A percentile compares a stretch with the other conserved stretches of the same genome.
Evolutionary conservation across 1,284 basidiomycete species (phyloP).

Genomic region (Macrocystidia cucumis): DNA sequence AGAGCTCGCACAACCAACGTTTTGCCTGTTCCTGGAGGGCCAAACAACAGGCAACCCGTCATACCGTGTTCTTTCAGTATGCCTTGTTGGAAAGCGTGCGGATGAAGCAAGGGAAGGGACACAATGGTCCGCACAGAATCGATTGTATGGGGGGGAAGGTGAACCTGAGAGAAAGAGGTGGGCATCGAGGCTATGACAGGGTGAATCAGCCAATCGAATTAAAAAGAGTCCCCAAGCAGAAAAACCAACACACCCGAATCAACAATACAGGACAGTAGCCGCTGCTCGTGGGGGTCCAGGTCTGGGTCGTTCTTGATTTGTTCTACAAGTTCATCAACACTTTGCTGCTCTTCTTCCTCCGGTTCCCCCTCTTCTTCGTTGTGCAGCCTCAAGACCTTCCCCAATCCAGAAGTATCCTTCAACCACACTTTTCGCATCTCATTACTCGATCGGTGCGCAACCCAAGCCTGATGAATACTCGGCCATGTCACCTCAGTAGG

Average conservation of each 20-base stretch:
- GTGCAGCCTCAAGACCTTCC: conserved; percentile 27
- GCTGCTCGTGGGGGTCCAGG: conserved; percentile 71
- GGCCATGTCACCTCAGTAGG: conserved; percentile 58
- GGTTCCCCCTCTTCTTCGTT: conserved; percentile 33
- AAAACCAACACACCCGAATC: conserved; percentile 51
- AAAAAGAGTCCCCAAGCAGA: not conserved
- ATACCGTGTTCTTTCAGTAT: conserved; percentile 88
- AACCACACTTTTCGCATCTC: conserved; percentile 55
- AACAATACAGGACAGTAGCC: conserved; percentile 77
- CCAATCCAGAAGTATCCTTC: conserved; percentile 36
- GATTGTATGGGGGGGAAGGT: conserved; percentile 78
- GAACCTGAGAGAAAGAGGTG: conserved; percentile 85
- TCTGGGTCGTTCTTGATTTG: conserved; percentile 65
- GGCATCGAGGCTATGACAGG: conserved; percentile 52
- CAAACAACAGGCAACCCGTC: conserved; percentile 83
- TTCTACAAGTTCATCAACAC: conserved; percentile 69
- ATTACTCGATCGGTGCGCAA: conserved; percentile 37
- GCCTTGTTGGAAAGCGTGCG: conserved; percentile 84
- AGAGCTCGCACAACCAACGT: conserved; percentile 87
- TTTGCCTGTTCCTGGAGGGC: conserved; percentile 90
- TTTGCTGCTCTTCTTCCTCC: conserved; percentile 26
- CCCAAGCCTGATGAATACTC: conserved; percentile 57
- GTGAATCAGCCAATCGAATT: conserved; percentile 4
- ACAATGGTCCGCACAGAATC: conserved; percentile 89
- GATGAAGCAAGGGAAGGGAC: conserved; percentile 85